phyloP scores from a whole-genome alignment of 352 stramenopile species.

The Pythium sp. region DNA sequence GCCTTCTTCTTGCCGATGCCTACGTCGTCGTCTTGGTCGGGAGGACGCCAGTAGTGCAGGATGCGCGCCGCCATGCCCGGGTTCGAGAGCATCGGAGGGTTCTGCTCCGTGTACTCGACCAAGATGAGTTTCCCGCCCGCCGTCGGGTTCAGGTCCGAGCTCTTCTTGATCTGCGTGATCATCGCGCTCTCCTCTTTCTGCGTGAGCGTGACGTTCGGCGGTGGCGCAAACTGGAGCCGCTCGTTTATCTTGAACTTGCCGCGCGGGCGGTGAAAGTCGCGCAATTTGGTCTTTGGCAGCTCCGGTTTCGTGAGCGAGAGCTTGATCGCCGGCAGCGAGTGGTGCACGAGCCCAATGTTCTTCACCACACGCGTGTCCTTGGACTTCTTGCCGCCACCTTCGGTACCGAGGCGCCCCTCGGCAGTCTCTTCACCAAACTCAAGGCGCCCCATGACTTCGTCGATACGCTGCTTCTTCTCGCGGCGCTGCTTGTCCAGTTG shows the following conservation, averaged over 20 bases:
- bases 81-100: slow-evolving; percentile 77
- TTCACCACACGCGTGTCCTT: slow-evolving; percentile 86
- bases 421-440: slow-evolving; percentile 78
- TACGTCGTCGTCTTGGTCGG: slow-evolving; percentile 42
- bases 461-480: slow-evolving; percentile 81
- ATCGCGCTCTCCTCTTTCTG: slow-evolving; percentile 67
- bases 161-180: slow-evolving; percentile 88
- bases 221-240: slow-evolving; percentile 45
- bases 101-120: slow-evolving; percentile 84
- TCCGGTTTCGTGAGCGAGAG: slow-evolving; percentile 83
- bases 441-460: slow-evolving; percentile 77
- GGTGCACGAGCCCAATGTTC: slow-evolving; percentile 81
- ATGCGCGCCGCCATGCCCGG: slow-evolving; percentile 82
- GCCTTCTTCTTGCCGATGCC: slow-evolving; percentile 68
- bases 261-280: slow-evolving; percentile 79
- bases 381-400: slow-evolving; percentile 72
- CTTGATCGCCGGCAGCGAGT: slow-evolving; percentile 86
- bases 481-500: slow-evolving; percentile 71
- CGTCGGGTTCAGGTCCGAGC: slow-evolving; percentile 72
- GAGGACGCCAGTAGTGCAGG: slow-evolving; percentile 80
- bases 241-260: slow-evolving; percentile 89
- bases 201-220: slow-evolving; percentile 36
- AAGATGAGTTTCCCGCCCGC: slow-evolving; percentile 77
- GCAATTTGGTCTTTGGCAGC: slow-evolving; percentile 75
- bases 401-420: slow-evolving; percentile 53